Evolutionary conservation across 768 basidiomycete species (phyloP).

Genomic region (Agrocybe praecox): DNA sequence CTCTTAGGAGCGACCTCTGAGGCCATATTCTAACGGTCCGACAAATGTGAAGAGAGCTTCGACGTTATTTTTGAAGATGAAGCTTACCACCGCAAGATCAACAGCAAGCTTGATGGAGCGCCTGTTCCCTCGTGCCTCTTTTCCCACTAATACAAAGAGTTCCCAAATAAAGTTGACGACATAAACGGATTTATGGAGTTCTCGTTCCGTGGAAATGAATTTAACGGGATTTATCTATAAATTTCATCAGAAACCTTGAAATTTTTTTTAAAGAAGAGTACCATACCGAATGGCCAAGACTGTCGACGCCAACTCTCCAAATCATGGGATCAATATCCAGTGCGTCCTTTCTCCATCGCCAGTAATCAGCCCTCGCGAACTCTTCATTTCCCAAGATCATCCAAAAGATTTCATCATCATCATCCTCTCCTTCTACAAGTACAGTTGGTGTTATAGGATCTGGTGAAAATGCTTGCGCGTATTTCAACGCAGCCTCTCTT

Average conservation of each 20-base stretch:
- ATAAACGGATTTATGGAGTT: constrained; percentile 51
- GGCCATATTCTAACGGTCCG: constrained; percentile 51
- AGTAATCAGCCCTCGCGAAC: constrained; percentile 81
- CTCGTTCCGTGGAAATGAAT: constrained; percentile 40
- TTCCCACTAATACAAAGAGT: constrained; percentile 73
- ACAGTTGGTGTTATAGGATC: constrained; percentile 47
- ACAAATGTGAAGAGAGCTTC: background rate
- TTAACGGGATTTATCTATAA: constrained; percentile 49
- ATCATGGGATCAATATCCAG: constrained; percentile 47
- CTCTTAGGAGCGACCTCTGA: constrained; percentile 47
- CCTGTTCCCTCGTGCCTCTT: constrained; percentile 61
- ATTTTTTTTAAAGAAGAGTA: background rate
- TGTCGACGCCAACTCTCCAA: constrained; percentile 56
- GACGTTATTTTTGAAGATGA: no score
- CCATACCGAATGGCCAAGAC: constrained; percentile 43
- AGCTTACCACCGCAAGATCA: constrained; percentile 52
- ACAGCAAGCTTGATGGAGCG: constrained; percentile 66
- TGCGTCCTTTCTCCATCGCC: constrained; percentile 67
- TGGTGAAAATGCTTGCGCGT: constrained; percentile 51
- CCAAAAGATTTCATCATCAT: constrained; percentile 83
- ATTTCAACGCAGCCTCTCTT: constrained; percentile 61
- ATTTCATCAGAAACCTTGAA: background rate
- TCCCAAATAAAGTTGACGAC: constrained; percentile 82
- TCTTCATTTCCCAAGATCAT: constrained; percentile 78
- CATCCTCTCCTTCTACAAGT: constrained; percentile 65